phyloP scores from a whole-genome alignment of 208 protist genomes.

The Crithidia acanthocephali region DNA sequence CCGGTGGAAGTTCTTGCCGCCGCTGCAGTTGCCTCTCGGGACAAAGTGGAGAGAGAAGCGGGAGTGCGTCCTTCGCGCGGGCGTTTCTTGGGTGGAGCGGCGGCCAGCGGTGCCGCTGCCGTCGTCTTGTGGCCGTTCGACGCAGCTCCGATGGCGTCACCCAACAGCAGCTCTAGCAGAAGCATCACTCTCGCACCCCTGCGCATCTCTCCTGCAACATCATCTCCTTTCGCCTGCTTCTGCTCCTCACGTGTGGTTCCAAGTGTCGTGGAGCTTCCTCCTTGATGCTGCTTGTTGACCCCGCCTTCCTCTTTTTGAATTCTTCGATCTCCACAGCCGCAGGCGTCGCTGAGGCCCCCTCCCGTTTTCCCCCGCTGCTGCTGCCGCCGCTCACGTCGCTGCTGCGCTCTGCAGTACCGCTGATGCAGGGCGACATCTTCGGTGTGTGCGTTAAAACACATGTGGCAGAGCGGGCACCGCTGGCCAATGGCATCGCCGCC shows the following conservation, averaged over 20 bases:
- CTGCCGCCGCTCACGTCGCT: neutral
- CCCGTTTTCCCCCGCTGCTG: no score
- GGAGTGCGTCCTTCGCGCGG: no score
- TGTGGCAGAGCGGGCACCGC: conserved; percentile 57
- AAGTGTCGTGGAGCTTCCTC: neutral
- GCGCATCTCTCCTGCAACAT: neutral
- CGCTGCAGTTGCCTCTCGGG: neutral
- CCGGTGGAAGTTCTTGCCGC: neutral
- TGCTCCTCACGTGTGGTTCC: no score
- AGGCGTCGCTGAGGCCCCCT: no score
- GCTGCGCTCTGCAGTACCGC: conserved; percentile 36
- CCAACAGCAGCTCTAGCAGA: conserved; percentile 1
- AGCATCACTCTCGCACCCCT: neutral
- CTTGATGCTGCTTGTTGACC: no score
- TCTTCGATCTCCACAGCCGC: no score
- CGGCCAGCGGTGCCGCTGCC: neutral
- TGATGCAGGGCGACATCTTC: conserved; percentile 62
- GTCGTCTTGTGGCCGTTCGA: neutral
- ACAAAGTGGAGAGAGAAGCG: no score
- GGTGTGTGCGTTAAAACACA: conserved; percentile 58
- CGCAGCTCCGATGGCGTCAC: neutral
- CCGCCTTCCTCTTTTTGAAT: no score
- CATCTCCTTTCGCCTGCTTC: no score
- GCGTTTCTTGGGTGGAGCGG: neutral
- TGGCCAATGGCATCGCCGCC: conserved; percentile 28